phyloP scores from a whole-genome alignment of 1,284 basidiomycete species.

The Paramarasmius palmivorus region DNA sequence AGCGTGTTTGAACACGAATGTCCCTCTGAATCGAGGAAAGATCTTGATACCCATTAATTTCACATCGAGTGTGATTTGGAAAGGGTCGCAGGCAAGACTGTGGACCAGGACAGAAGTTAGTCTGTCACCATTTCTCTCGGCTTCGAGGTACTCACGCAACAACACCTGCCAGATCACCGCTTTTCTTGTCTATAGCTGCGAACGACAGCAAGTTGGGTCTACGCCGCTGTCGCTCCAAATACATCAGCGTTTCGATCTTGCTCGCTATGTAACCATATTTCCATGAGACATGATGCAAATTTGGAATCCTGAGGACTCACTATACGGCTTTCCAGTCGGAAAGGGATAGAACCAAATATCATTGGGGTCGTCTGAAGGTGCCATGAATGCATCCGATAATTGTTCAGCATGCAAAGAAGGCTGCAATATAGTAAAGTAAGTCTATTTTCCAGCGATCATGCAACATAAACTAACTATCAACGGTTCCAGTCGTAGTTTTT shows the following conservation, averaged over 20 bases:
- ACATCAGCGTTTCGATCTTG: constrained; percentile 21
- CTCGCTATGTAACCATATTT: constrained; percentile 15
- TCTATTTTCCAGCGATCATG: not conserved
- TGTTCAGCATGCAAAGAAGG: constrained; percentile 18
- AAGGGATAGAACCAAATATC: constrained; percentile 22
- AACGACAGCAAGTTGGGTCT: constrained; percentile 20
- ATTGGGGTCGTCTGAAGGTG: constrained; percentile 5
- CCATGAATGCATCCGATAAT: constrained; percentile 18
- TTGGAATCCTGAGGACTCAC: no score
- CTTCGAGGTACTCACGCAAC: constrained; percentile 11
- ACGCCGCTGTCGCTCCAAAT: constrained; percentile 22
- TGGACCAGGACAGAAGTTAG: not conserved
- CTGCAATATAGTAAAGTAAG: constrained; percentile 6
- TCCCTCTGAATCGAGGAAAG: constrained; percentile 20
- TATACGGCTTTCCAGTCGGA: constrained; percentile 20
- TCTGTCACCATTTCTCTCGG: not conserved
- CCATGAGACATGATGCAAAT: not conserved
- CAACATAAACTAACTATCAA: constrained; percentile 16
- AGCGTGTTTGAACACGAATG: constrained; percentile 19
- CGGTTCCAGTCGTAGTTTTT: constrained; percentile 17
- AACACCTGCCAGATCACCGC: constrained; percentile 17
- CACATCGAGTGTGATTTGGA: constrained; percentile 19
- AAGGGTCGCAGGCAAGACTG: constrained; percentile 21
- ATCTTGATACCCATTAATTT: constrained; percentile 22
- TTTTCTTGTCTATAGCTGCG: constrained; percentile 17